Percentiles rank a stretch among this genome's conserved stretches.
Evolutionary conservation across 2,329 filamentous ascomycete species (phyloP).

Genomic region (Sclerotinia sclerotiorum): DNA sequence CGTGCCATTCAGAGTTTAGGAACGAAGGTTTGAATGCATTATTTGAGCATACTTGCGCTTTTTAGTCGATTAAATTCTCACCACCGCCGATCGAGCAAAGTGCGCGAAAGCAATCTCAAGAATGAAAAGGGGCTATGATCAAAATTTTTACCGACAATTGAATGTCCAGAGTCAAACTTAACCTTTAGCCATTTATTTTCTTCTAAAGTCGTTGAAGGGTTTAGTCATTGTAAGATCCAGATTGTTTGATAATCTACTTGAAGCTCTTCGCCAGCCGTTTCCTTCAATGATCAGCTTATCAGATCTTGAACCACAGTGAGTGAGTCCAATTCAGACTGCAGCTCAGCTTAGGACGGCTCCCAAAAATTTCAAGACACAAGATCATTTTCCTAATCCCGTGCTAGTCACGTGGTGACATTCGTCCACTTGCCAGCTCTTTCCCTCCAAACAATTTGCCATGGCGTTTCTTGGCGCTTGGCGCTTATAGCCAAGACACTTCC

Average conservation of each 20-base stretch:
- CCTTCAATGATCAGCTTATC: background rate
- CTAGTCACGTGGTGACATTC: background rate
- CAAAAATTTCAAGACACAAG: background rate
- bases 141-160: background rate
- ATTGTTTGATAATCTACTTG: background rate
- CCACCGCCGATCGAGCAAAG: background rate
- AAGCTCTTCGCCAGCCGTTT: background rate
- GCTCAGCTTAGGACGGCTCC: background rate
- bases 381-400: too few relatives aligned
- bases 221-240: background rate
- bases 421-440: background rate
- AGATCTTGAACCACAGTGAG: background rate
- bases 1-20: conserved; percentile 1
- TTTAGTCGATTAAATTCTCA: background rate
- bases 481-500: conserved; percentile 5
- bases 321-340: background rate
- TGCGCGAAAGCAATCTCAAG: background rate
- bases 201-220: background rate
- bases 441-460: background rate
- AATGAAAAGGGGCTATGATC: background rate
- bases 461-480: conserved; percentile 20
- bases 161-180: background rate
- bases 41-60: conserved; percentile 1
- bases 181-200: background rate
- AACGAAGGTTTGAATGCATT: conserved; percentile 4